These are phyloP conservation scores for Pythium chondricola DNA, from an alignment of 352 stramenopile genomes.

Conservation along the genomic window DNA sequence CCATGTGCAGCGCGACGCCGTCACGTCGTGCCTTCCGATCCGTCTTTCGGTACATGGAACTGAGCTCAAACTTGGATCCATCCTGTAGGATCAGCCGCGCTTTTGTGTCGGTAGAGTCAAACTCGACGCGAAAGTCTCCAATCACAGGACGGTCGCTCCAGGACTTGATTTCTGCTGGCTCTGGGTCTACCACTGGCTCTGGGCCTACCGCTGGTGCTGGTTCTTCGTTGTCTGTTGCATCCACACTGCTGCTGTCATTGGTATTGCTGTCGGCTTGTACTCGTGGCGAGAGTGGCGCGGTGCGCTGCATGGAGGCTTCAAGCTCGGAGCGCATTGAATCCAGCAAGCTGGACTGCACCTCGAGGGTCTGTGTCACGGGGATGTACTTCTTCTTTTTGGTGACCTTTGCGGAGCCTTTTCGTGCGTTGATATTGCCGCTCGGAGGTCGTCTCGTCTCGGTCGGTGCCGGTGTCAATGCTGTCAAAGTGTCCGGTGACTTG, in stretches of 20 bases:
- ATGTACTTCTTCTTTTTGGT: conserved; percentile 33
- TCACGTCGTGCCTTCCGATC: conserved; percentile 69
- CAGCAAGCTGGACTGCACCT: conserved; percentile 55
- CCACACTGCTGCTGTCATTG: background rate
- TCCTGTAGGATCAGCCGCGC: conserved; percentile 69
- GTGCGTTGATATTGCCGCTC: conserved; percentile 23
- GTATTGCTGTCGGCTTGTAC: conserved; percentile 1
- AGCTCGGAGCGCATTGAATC: conserved; percentile 68
- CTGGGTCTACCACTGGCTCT: conserved; percentile 11
- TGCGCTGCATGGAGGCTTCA: conserved; percentile 35
- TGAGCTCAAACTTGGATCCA: conserved; percentile 69
- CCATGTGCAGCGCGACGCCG: conserved; percentile 69
- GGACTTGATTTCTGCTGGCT: conserved; percentile 20
- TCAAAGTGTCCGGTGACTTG: conserved; percentile 1
- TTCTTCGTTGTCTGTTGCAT: conserved; percentile 1
- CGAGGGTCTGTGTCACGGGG: conserved; percentile 34
- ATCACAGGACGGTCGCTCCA: conserved; percentile 51
- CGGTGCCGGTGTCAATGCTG: background rate
- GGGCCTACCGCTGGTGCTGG: conserved; percentile 3
- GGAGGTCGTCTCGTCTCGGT: conserved; percentile 16
- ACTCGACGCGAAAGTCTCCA: conserved; percentile 44
- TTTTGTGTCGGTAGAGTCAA: conserved; percentile 71
- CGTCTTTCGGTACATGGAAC: conserved; percentile 83
- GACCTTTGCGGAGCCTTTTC: conserved; percentile 27
- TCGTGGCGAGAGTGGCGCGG: background rate